Conservation (phyloP, 331 rosid species). For the Erythrophleum ivorense region DNA sequence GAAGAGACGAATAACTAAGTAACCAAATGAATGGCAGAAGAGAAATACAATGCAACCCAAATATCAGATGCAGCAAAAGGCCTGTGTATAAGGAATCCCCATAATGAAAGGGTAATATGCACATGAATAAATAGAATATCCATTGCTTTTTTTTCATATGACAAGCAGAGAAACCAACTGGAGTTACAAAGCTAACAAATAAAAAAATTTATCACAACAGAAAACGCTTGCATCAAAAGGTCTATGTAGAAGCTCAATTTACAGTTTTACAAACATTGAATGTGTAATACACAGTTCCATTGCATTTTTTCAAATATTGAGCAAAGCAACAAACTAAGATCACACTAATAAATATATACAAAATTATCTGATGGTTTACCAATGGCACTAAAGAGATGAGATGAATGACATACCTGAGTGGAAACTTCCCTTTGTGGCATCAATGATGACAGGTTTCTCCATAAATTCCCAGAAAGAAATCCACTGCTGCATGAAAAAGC, state of each 20-base stretch:
- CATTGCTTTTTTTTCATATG: conserved; percentile 10
- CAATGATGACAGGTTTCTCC: conserved; percentile 87
- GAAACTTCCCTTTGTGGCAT: conserved; percentile 82
- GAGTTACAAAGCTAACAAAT: neutral
- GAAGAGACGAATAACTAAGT: conserved; percentile 8
- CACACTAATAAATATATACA: conserved; percentile 13
- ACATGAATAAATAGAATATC: conserved; percentile 15
- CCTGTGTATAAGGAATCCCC: neutral
- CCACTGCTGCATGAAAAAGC: conserved; percentile 64
- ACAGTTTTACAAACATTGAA: conserved; percentile 17
- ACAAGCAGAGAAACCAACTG: conserved; percentile 8
- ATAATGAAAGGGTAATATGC: conserved; percentile 29
- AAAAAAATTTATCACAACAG: neutral
- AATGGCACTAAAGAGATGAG: conserved; percentile 24
- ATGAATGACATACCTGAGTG: conserved; percentile 63
- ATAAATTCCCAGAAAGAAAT: conserved; percentile 68
- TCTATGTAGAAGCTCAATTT: conserved; percentile 7
- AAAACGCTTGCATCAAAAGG: neutral
- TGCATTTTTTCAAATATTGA: conserved; percentile 5
- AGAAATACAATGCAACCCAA: neutral
- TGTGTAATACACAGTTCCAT: conserved; percentile 20
- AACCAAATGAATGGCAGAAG: neutral
- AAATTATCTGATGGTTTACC: neutral
- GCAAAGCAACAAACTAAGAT: conserved; percentile 11
- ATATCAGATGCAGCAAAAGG: neutral